phyloP scores from a whole-genome alignment of 768 basidiomycete species.

The Amanita exitialis region DNA sequence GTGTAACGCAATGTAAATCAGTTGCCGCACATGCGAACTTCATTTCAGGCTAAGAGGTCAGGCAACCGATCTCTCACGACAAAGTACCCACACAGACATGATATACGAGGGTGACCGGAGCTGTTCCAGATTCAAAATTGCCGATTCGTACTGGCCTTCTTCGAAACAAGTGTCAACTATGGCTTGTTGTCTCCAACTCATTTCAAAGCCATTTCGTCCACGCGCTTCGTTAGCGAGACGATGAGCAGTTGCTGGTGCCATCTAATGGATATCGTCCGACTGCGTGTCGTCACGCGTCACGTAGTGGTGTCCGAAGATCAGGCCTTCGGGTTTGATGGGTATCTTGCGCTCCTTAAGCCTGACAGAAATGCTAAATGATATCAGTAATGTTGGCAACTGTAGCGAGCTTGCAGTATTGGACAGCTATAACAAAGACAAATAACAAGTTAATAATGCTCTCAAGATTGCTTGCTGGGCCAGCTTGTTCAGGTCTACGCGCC shows the following conservation, averaged over 20 bases:
- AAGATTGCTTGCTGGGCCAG: neutral
- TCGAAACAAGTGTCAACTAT: slow-evolving; percentile 68
- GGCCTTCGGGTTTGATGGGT: neutral
- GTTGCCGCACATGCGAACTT: slow-evolving; percentile 56
- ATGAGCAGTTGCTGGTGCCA: neutral
- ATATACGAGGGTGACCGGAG: slow-evolving; percentile 46
- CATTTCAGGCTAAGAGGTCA: slow-evolving; percentile 7
- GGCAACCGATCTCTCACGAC: neutral
- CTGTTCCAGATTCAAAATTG: slow-evolving; percentile 51
- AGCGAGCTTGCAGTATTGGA: neutral
- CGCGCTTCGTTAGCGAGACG: neutral
- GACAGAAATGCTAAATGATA: neutral
- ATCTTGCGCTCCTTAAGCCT: neutral
- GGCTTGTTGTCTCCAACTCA: slow-evolving; percentile 3
- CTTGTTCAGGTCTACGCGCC: neutral
- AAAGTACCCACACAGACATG: slow-evolving; percentile 43
- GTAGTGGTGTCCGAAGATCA: neutral
- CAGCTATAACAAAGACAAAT: neutral
- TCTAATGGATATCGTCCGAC: neutral
- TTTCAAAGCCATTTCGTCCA: neutral
- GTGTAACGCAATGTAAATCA: slow-evolving; percentile 64
- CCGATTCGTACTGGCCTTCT: slow-evolving; percentile 67
- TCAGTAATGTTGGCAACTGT: neutral
- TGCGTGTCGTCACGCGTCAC: neutral
- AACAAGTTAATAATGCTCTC: neutral